These are phyloP conservation scores for Microdochium paspali DNA, from an alignment of 2,329 filamentous ascomycete genomes.

Conservation along the genomic window DNA sequence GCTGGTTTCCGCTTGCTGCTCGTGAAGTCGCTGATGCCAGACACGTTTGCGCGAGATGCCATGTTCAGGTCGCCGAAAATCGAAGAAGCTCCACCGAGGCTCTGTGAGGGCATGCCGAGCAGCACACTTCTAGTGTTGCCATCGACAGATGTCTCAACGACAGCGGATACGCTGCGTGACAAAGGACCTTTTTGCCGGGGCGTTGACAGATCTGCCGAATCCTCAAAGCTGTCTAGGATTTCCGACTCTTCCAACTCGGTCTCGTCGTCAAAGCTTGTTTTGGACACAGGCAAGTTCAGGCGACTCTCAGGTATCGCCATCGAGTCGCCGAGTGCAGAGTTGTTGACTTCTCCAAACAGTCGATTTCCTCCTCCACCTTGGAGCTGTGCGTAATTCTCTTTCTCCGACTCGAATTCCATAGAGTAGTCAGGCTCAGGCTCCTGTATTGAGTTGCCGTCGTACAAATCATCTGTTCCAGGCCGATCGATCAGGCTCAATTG, in stretches of 20 bases:
- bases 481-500: constrained; percentile 53
- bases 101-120: constrained; percentile 34
- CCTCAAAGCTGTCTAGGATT: constrained; percentile 35
- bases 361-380: constrained; percentile 22
- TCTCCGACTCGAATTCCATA: constrained; percentile 62
- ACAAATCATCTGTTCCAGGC: constrained; percentile 13
- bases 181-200: constrained; percentile 17
- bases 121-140: constrained; percentile 17
- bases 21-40: constrained; percentile 24
- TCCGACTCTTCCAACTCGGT: constrained; percentile 30
- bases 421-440: constrained; percentile 30
- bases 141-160: constrained; percentile 4
- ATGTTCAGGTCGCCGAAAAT: constrained; percentile 33
- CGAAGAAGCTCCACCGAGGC: constrained; percentile 40
- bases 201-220: constrained; percentile 30
- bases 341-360: constrained; percentile 46
- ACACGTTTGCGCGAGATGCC: constrained; percentile 22
- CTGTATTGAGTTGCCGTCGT: constrained; percentile 15
- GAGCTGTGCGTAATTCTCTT: constrained; percentile 60
- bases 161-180: constrained; percentile 4
- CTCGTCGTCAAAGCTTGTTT: constrained; percentile 14
- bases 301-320: constrained; percentile 37
- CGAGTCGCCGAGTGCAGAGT: constrained; percentile 43
- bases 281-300: constrained; percentile 35
- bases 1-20: constrained; percentile 48